Evolutionary conservation across 2,329 filamentous ascomycete species (phyloP).

Genomic region (Arthrobotrys entomopaga): DNA sequence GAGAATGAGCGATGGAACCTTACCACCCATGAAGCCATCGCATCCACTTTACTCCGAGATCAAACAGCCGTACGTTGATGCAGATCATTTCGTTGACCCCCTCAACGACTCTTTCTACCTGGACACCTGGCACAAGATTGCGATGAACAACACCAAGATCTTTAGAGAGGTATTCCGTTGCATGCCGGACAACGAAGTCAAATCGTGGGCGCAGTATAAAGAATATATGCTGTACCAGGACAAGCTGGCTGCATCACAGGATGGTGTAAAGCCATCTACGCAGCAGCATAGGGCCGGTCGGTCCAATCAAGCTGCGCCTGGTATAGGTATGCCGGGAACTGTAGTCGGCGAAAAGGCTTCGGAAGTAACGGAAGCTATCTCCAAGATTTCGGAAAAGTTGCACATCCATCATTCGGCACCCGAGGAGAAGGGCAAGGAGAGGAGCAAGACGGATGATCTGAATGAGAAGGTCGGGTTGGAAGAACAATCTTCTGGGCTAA

Average conservation of each 20-base stretch:
- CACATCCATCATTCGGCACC: conserved; percentile 56
- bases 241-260: conserved; percentile 76
- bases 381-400: conserved; percentile 59
- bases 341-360: conserved; percentile 53
- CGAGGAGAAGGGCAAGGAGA: conserved; percentile 59
- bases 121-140: conserved; percentile 85
- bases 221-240: conserved; percentile 81
- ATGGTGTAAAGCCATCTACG: conserved; percentile 63
- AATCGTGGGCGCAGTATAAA: conserved; percentile 91
- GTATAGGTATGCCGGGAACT: conserved; percentile 55
- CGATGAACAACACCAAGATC: conserved; percentile 93
- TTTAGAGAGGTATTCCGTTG: conserved; percentile 94
- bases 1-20: conserved; percentile 66
- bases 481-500: conserved; percentile 10
- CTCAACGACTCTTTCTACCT: conserved; percentile 83
- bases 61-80: conserved; percentile 76
- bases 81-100: conserved; percentile 95
- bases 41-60: conserved; percentile 74
- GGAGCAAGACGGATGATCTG: conserved; percentile 59
- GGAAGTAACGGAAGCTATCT: conserved; percentile 32
- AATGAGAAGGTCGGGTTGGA: conserved; percentile 35
- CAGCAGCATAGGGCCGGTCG: conserved; percentile 65
- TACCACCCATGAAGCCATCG: conserved; percentile 52
- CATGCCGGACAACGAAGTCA: conserved; percentile 95
- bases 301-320: conserved; percentile 65